phyloP scores from a whole-genome alignment of 2,329 filamentous ascomycete species.

The Catunica adiposa region DNA sequence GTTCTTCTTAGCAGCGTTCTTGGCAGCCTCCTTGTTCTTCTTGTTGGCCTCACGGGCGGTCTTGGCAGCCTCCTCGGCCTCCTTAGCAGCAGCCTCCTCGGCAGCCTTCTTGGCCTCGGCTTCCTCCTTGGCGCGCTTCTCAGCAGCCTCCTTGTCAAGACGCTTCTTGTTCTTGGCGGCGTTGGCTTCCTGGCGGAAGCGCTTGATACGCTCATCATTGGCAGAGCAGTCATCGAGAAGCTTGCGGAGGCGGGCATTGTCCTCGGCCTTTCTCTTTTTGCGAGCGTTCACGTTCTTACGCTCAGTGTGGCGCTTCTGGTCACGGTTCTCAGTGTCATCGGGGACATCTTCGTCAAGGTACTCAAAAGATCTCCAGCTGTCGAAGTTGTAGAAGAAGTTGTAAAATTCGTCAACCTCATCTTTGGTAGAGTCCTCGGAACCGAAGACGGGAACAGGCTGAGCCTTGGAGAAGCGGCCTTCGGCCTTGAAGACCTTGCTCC shows the following conservation, averaged over 20 bases:
- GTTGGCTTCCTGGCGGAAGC: constrained; percentile 81
- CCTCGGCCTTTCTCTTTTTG: constrained; percentile 99
- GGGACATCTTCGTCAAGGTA: constrained; percentile 98
- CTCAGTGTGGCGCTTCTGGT: constrained; percentile 96
- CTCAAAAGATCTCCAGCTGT: constrained; percentile 94
- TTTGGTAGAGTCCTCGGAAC: constrained; percentile 66
- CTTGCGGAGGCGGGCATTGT: constrained; percentile 77
- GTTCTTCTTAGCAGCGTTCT: constrained; percentile 99
- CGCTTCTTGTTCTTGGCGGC: constrained; percentile 94
- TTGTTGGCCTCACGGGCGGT: constrained; percentile 65
- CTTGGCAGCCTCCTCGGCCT: constrained; percentile 78
- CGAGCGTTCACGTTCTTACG: constrained; percentile 95
- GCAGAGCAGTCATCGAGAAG: constrained; percentile 75
- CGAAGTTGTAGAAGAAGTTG: constrained; percentile 99
- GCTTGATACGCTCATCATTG: constrained; percentile 89
- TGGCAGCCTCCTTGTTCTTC: constrained; percentile 97
- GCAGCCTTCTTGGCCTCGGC: constrained; percentile 70
- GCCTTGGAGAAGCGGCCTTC: constrained; percentile 85
- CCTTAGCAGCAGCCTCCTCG: constrained; percentile 61
- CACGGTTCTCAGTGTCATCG: constrained; percentile 96
- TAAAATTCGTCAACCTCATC: constrained; percentile 92
- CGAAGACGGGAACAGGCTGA: constrained; percentile 76
- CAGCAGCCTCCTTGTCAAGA: constrained; percentile 76
- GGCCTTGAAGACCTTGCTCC: constrained; percentile 75
- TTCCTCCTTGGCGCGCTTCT: constrained; percentile 74